phyloP scores from a whole-genome alignment of 352 stramenopile genomes.

The Phytophthora tubulina region DNA sequence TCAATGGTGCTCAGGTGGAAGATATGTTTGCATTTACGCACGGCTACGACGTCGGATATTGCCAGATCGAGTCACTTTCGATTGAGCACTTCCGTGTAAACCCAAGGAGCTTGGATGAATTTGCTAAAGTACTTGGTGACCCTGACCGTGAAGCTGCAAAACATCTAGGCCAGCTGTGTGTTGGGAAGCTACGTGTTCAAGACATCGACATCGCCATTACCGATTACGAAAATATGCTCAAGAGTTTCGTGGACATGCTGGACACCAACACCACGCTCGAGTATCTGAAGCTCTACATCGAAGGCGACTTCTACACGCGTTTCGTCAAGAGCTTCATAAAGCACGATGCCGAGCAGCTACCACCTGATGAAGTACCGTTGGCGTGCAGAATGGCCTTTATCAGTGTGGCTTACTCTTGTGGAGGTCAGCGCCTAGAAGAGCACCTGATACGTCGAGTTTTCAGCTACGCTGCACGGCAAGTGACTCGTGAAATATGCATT shows the following conservation, averaged over 20 bases:
- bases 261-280: constrained; percentile 25
- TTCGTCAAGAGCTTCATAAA: constrained; percentile 16
- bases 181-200: constrained; percentile 29
- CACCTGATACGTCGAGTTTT: constrained; percentile 22
- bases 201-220: constrained; percentile 21
- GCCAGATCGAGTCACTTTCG: constrained; percentile 29
- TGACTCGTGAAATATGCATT: constrained; percentile 31
- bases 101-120: constrained; percentile 18
- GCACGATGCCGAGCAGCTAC: constrained; percentile 19
- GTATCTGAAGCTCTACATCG: constrained; percentile 28
- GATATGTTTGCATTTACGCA: constrained; percentile 43
- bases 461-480: constrained; percentile 16
- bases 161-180: constrained; percentile 20
- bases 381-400: constrained; percentile 18
- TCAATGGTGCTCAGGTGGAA: constrained; percentile 42
- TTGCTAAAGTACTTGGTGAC: constrained; percentile 29
- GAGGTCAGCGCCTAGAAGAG: background rate
- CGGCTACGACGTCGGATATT: constrained; percentile 36
- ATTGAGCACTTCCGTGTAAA: constrained; percentile 35
- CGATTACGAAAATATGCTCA: constrained; percentile 30
- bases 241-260: constrained; percentile 24
- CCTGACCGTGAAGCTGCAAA: constrained; percentile 7
- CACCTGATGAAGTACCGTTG: constrained; percentile 5
- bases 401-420: constrained; percentile 1
- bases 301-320: constrained; percentile 26